phyloP scores from a whole-genome alignment of 352 stramenopile genomes.

The Phytophthora rubi region DNA sequence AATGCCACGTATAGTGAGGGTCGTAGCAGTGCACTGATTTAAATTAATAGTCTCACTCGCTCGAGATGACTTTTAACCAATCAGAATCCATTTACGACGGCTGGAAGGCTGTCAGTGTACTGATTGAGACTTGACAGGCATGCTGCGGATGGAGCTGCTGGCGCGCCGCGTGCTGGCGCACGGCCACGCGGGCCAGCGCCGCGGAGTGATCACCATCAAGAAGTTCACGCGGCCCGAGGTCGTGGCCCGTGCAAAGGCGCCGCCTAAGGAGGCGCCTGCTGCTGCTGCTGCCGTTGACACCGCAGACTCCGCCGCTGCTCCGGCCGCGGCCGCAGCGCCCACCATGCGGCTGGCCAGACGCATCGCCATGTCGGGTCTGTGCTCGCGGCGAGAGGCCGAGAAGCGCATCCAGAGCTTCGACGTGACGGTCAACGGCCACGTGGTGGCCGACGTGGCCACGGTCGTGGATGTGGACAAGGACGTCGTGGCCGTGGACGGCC shows the following conservation, averaged over 20 bases:
- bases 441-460: conserved; percentile 63
- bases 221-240: conserved; percentile 42
- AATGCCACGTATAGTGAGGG: conserved; percentile 16
- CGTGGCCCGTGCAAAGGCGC: conserved; percentile 18
- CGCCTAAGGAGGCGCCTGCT: conserved; percentile 1
- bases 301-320: background rate
- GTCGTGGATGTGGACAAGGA: conserved; percentile 64
- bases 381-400: conserved; percentile 86
- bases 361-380: conserved; percentile 83
- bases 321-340: background rate
- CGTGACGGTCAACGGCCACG: conserved; percentile 79
- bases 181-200: conserved; percentile 19
- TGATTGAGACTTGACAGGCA: background rate
- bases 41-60: too few species aligned
- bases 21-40: background rate
- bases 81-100: too few species aligned
- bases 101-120: too few species aligned
- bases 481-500: conserved; percentile 63
- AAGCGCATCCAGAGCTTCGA: conserved; percentile 75
- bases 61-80: too few species aligned
- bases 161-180: conserved; percentile 3
- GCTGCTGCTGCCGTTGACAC: background rate
- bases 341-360: conserved; percentile 76
- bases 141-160: conserved; percentile 29
- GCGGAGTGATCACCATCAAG: conserved; percentile 54